These are phyloP conservation scores for Alisma plantagoaquatica DNA, from an alignment of 106 monocot genomes.

Conservation along the genomic window DNA sequence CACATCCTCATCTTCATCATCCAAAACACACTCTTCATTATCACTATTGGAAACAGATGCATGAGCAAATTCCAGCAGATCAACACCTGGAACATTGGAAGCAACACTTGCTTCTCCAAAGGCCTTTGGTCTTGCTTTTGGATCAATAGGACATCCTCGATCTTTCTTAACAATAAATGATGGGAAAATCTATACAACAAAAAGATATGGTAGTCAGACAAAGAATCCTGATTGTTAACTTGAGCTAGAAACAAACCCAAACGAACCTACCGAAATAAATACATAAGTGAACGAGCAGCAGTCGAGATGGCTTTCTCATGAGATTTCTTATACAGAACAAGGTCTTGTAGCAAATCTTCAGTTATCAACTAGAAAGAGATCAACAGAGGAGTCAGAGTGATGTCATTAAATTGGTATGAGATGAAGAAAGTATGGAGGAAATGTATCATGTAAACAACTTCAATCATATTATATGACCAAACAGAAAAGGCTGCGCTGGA, in stretches of 20 bases:
- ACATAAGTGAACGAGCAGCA: slow-evolving; percentile 87
- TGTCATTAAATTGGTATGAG: background rate
- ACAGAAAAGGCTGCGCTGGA: too few species aligned
- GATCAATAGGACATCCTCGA: slow-evolving; percentile 74
- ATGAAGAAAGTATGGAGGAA: too few species aligned
- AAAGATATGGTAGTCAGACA: background rate
- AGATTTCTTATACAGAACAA: slow-evolving; percentile 91
- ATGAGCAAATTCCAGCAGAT: slow-evolving; percentile 57
- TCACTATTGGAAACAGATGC: slow-evolving; percentile 11
- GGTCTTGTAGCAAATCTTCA: slow-evolving; percentile 97
- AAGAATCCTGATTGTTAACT: too few species aligned
- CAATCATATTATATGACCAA: too few species aligned
- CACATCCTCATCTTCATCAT: slow-evolving; percentile 16
- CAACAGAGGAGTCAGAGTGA: background rate
- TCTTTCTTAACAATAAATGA: slow-evolving; percentile 89
- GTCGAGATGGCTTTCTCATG: slow-evolving; percentile 92
- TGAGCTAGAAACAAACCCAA: too few species aligned
- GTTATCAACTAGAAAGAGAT: slow-evolving; percentile 63
- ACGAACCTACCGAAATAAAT: slow-evolving; percentile 83
- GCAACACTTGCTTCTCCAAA: slow-evolving; percentile 77
- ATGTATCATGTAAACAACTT: too few species aligned
- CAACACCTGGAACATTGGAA: slow-evolving; percentile 59
- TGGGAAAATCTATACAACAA: slow-evolving; percentile 70
- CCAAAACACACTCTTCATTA: slow-evolving; percentile 29
- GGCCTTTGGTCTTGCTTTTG: slow-evolving; percentile 90